phyloP scores from a whole-genome alignment of 2,329 filamentous ascomycete species.

The Venturia asperata region DNA sequence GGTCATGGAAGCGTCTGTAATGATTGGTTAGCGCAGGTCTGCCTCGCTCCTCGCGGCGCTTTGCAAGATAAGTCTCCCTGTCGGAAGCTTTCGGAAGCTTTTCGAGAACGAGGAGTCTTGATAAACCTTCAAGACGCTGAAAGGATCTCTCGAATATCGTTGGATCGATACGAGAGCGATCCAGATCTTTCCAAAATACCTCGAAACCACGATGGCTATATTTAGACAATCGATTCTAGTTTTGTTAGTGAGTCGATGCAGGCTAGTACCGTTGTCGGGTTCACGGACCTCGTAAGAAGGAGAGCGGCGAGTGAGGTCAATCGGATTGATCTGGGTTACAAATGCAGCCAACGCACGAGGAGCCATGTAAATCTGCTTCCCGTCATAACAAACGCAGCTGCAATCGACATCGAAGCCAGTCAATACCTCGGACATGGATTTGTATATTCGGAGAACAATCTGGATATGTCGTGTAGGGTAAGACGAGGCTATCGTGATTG shows the following conservation, averaged over 20 bases:
- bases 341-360: conserved; percentile 71
- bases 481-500: conserved; percentile 76
- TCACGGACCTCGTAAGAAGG: conserved; percentile 63
- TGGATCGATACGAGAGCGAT: conserved; percentile 70
- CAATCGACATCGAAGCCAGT: conserved; percentile 87
- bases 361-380: conserved; percentile 69
- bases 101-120: conserved; percentile 72
- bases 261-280: neutral
- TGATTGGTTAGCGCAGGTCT: conserved; percentile 50
- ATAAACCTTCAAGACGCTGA: conserved; percentile 65
- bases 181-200: conserved; percentile 68
- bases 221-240: conserved; percentile 68
- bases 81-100: conserved; percentile 62
- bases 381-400: conserved; percentile 73
- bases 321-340: conserved; percentile 73
- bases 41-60: conserved; percentile 64
- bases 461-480: conserved; percentile 79
- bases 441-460: conserved; percentile 80
- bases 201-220: conserved; percentile 82
- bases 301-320: conserved; percentile 71
- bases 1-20: conserved; percentile 35
- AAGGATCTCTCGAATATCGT: conserved; percentile 84
- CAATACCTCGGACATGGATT: conserved; percentile 74
- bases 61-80: conserved; percentile 62
- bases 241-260: neutral